Conservation (phyloP, 768 basidiomycete genomes). For the Thelephora aurantiotincta region DNA sequence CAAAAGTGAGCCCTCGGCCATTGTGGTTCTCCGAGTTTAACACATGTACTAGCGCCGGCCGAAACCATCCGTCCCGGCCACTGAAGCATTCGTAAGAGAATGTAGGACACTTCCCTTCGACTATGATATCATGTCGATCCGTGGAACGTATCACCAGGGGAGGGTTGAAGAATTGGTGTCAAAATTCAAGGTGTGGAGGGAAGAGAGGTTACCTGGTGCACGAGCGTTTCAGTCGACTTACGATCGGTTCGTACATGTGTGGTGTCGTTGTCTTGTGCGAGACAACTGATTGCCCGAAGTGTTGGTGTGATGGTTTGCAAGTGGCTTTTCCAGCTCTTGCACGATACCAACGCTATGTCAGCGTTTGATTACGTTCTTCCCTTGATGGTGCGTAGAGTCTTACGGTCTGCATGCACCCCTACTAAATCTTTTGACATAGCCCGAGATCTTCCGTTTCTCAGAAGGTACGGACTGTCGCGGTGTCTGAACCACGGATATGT, state of each 20-base stretch:
- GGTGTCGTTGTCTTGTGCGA: neutral
- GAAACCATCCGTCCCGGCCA: conserved; percentile 41
- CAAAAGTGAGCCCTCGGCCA: conserved; percentile 32
- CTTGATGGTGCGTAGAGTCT: conserved; percentile 41
- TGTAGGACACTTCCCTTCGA: conserved; percentile 40
- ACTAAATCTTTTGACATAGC: conserved; percentile 22
- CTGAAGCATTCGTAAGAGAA: conserved; percentile 54
- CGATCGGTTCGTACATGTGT: conserved; percentile 39
- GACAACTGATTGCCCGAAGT: conserved; percentile 21
- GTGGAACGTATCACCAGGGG: conserved; percentile 43
- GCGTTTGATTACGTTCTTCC: conserved; percentile 75
- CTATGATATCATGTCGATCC: conserved; percentile 64
- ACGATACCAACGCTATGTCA: conserved; percentile 64
- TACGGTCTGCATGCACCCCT: conserved; percentile 2
- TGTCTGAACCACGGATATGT: conserved; percentile 3
- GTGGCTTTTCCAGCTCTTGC: conserved; percentile 63
- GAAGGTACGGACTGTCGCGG: conserved; percentile 30
- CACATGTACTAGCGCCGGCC: conserved; percentile 40
- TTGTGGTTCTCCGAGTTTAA: no score
- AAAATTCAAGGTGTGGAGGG: conserved; percentile 55
- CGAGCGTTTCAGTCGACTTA: conserved; percentile 80
- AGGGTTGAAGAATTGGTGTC: conserved; percentile 48
- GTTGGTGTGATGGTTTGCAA: conserved; percentile 57
- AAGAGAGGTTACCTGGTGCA: conserved; percentile 55
- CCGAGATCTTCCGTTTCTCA: conserved; percentile 62